Conservation (phyloP, 2,329 filamentous ascomycete species). For the Didymella pomorum region DNA sequence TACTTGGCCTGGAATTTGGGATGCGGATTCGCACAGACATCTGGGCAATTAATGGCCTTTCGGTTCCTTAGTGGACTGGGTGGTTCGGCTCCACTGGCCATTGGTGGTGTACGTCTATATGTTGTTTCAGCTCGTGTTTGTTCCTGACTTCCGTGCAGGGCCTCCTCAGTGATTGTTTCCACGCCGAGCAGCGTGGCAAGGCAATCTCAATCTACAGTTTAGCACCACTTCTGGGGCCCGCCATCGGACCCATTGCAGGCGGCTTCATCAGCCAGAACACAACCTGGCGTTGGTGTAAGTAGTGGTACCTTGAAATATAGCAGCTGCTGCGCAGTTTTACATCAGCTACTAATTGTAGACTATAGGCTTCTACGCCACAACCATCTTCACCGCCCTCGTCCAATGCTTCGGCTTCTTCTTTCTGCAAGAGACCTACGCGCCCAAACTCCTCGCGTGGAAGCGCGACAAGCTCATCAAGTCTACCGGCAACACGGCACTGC, state of each 20-base stretch:
- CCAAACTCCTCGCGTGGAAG: conserved; percentile 67
- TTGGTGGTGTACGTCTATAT: conserved; percentile 42
- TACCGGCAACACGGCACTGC: conserved; percentile 67
- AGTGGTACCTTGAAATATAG: too few relatives aligned
- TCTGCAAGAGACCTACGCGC: conserved; percentile 71
- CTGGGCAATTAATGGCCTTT: conserved; percentile 47
- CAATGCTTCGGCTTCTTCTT: conserved; percentile 69
- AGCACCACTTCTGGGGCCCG: conserved; percentile 70
- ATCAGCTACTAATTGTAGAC: too few relatives aligned
- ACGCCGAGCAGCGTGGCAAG: conserved; percentile 67
- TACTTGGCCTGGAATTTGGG: conserved; percentile 51
- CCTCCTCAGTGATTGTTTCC: conserved; percentile 63
- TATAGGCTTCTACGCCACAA: conserved; percentile 67
- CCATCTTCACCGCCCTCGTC: conserved; percentile 68
- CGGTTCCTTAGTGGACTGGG: conserved; percentile 50
- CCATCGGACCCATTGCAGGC: conserved; percentile 70
- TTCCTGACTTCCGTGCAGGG: conserved; percentile 31
- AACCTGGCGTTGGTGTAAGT: conserved; percentile 72
- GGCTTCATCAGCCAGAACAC: conserved; percentile 70
- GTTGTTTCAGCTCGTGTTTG: too few relatives aligned
- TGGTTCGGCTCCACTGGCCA: conserved; percentile 49
- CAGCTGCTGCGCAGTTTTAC: too few relatives aligned
- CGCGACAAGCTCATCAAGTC: conserved; percentile 64
- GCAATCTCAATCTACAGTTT: conserved; percentile 70
- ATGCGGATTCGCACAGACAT: conserved; percentile 51